Base-by-base conservation (phyloP, 768 basidiomycete species). In the Clavaria fumosa region DNA sequence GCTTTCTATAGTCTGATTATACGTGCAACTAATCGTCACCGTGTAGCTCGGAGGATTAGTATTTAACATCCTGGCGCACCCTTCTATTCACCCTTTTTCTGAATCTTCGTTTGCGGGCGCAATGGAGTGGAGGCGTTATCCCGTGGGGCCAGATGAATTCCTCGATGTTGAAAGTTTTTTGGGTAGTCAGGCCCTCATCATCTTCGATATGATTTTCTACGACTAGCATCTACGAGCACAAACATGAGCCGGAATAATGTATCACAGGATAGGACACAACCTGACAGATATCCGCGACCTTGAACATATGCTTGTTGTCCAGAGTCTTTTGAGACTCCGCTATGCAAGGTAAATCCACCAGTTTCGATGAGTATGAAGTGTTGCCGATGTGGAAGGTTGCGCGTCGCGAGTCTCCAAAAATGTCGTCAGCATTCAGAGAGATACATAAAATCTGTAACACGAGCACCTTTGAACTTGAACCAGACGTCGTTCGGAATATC, bases 101-200 rank as follows among this genome's bases (percentile, higher is more conserved):
- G 59, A 96, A 97, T 31, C 95, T 64, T 26, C 93, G 70, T 57
- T 95, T 95, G 39, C 93, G 71, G 32, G 75, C 86, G 50, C 91
- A 76, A 45, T 83, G 76, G 39, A 99, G 57, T 2, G 95, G 93
- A 34, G 93, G 93, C 0, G 91, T 95, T 32, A 97, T 65, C 2
- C 95, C 95, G 50, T 97, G 91, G 0, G 84, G 90, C 80, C 85
- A 99, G 39, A 96, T 88, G 56, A 91, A 96, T 46, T 96, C 91
- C 46, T 95, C 88, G 34, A 95, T 71, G 47, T 78, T 89, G 60
- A 93, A 83, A 37, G 67, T 71, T 53, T 72, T 77, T 31, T 72
- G 72, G 23, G 63, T 67, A 10, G 62, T 61, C 28, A 75, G 44
- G 1, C 70, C 64, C 23, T 83, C 80, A 44, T 91, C 82, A 31